Conservation (phyloP, 179 eudicot genomes). For the Heliamphora pulchella region DNA sequence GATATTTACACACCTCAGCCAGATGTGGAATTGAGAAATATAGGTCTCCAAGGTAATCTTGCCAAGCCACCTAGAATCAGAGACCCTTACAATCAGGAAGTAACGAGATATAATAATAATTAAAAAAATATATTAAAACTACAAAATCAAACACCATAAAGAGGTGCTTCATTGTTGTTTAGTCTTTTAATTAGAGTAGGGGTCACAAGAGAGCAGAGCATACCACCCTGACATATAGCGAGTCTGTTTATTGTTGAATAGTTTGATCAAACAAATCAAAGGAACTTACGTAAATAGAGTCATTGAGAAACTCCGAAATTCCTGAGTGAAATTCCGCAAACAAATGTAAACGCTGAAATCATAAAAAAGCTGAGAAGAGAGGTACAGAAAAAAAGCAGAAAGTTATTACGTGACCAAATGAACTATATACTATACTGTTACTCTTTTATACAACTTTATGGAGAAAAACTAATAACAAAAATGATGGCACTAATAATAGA, state of each 20-base stretch:
- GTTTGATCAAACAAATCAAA: conserved; percentile 3
- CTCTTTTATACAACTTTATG: not conserved
- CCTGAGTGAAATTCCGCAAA: conserved; percentile 88
- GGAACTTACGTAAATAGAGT: conserved; percentile 15
- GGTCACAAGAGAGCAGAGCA: no score
- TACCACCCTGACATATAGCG: no score
- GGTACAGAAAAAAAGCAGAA: conserved; percentile 12
- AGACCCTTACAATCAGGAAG: conserved; percentile 16
- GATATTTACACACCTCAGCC: conserved; percentile 64
- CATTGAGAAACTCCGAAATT: conserved; percentile 66
- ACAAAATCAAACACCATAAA: no score
- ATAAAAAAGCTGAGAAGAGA: conserved; percentile 21
- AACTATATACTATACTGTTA: not conserved
- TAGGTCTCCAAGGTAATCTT: conserved; percentile 94
- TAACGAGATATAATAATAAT: no score
- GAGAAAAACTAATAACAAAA: not conserved
- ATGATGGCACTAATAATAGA: no score
- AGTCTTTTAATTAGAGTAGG: no score
- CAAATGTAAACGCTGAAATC: conserved; percentile 82
- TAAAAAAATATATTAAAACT: no score
- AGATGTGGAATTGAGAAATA: conserved; percentile 93
- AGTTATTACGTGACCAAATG: not conserved
- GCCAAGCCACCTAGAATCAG: conserved; percentile 82
- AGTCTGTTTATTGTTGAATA: not conserved
- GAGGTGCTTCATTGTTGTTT: no score